Evolutionary conservation across 192 early-diverging fungal species (phyloP).

Genomic region (Haplosporangium gracile): DNA sequence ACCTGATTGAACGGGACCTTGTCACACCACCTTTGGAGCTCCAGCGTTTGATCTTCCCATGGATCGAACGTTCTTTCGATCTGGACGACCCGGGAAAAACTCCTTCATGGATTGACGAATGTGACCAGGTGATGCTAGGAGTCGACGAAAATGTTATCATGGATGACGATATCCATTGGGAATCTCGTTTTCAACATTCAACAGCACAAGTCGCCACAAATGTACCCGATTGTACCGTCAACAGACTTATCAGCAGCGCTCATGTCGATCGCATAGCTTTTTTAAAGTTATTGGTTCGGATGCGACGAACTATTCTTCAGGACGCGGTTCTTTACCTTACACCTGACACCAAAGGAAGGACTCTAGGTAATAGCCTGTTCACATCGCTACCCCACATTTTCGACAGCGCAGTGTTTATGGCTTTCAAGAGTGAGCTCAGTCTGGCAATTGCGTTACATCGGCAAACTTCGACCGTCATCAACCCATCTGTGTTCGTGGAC

Average conservation of each 20-base stretch:
- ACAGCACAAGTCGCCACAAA: not conserved
- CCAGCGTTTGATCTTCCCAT: conserved; percentile 21
- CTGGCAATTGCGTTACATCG: not conserved
- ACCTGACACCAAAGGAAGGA: not conserved
- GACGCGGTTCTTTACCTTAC: conserved; percentile 10
- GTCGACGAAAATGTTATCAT: not conserved
- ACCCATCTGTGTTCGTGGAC: not conserved
- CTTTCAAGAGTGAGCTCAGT: not conserved
- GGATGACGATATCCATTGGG: conserved; percentile 12
- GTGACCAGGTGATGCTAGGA: conserved; percentile 15
- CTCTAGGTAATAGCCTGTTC: conserved; percentile 2
- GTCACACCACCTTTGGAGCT: conserved; percentile 25
- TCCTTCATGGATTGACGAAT: not conserved
- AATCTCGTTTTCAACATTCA: not conserved
- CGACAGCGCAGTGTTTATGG: not conserved
- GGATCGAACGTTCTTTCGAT: conserved; percentile 25
- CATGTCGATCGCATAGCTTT: conserved; percentile 11
- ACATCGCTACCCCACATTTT: conserved; percentile 15
- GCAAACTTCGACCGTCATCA: not conserved
- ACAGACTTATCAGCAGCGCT: not conserved
- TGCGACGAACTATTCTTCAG: conserved; percentile 20
- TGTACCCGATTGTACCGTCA: not conserved
- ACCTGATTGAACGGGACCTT: conserved; percentile 25
- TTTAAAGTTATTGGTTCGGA: conserved; percentile 16
- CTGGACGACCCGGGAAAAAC: conserved; percentile 8